Percentiles rank a stretch among this genome's conserved stretches.
Evolutionary conservation across 2,329 filamentous ascomycete genomes (phyloP).

Genomic region (Penicillium sp.): DNA sequence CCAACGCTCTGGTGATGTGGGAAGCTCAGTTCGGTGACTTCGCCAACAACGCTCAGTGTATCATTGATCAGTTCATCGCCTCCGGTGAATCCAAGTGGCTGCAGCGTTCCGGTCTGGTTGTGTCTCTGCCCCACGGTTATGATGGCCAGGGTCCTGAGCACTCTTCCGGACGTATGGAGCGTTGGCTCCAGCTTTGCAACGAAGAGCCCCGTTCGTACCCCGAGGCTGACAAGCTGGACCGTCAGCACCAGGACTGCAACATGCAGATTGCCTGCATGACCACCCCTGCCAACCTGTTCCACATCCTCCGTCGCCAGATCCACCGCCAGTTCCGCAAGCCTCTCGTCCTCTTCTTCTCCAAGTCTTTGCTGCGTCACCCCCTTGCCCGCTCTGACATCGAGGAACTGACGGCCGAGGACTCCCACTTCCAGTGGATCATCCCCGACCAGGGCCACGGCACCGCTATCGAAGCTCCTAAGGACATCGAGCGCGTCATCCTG

Average conservation of each 20-base stretch:
- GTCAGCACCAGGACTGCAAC: slow-evolving; percentile 98
- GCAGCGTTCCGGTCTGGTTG: slow-evolving; percentile 89
- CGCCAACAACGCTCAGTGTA: slow-evolving; percentile 97
- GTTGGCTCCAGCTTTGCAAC: slow-evolving; percentile 93
- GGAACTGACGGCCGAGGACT: slow-evolving; percentile 81
- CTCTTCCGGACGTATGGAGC: slow-evolving; percentile 92
- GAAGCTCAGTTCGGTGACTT: slow-evolving; percentile 99
- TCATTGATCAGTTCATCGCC: slow-evolving; percentile 97
- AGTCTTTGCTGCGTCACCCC: slow-evolving; percentile 88
- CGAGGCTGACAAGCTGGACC: slow-evolving; percentile 74
- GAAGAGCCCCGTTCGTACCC: slow-evolving; percentile 95
- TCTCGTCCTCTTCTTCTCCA: slow-evolving; percentile 96
- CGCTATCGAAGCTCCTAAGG: slow-evolving; percentile 65
- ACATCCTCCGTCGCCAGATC: slow-evolving; percentile 92
- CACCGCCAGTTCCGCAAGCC: slow-evolving; percentile 99
- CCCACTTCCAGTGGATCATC: slow-evolving; percentile 95
- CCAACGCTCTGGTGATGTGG: slow-evolving; percentile 97
- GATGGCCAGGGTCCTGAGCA: slow-evolving; percentile 97
- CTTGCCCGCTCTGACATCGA: slow-evolving; percentile 80
- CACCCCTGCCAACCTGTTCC: slow-evolving; percentile 91
- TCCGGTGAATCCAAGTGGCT: slow-evolving; percentile 98
- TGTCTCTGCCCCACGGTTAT: slow-evolving; percentile 94
- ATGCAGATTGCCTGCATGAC: slow-evolving; percentile 98
- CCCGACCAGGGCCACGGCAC: slow-evolving; percentile 74
- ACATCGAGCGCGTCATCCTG: slow-evolving; percentile 88